Evolutionary conservation across 2,329 filamentous ascomycete genomes (phyloP), one percentile per base, ranked within the genome.

Genomic region (Monosporascus sp.): DNA sequence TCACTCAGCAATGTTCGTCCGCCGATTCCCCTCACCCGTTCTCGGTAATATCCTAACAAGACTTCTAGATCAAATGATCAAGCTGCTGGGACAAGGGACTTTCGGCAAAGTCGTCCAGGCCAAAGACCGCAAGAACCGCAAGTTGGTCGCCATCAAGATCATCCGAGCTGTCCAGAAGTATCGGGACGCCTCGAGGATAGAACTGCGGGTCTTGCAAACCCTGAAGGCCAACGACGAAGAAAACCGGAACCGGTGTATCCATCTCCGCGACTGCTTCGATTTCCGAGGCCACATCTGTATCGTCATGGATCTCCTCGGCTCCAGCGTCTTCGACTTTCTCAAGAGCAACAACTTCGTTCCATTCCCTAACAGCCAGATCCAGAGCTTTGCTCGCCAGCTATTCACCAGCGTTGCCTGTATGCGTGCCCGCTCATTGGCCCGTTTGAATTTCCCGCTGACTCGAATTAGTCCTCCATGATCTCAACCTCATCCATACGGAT

Each of bases 91-190:
- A 22, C 94, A 99, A 73, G 94, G 94, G 58, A 99, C 94, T 0
- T 99, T 99, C 68, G 94, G 94, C 66, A 99, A 99, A 71, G 94
- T 99, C 17, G 94, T 99, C 18, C 88, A 97, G 70, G 94, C 94
- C 50, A 86, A 83, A 62, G 94, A 99, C 68, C 83, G 83, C 55
- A 82, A 82, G 63, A 85, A 85, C 57, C 86, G 86, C 61, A 90
- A 92, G 68, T 68, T 79, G 5, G 95, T 96, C 39, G 94, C 94
- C 36, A 90, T 99, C 71, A 99, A 99, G 72, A 96, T 99, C 70
- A 97, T 99, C 60, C 87, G 94, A 61, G 97, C 94, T 1, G 94
- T 99, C 14, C 94, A 96, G 67, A 99, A 99, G 70, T 99, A 99
- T 68, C 87, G 94, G 47, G 94, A 99, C 73, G 94, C 94, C 37